Evolutionary conservation across 345 rosid genomes (phyloP), one percentile per base, ranked within the genome.

Genomic region (Gossypium thurberi): DNA sequence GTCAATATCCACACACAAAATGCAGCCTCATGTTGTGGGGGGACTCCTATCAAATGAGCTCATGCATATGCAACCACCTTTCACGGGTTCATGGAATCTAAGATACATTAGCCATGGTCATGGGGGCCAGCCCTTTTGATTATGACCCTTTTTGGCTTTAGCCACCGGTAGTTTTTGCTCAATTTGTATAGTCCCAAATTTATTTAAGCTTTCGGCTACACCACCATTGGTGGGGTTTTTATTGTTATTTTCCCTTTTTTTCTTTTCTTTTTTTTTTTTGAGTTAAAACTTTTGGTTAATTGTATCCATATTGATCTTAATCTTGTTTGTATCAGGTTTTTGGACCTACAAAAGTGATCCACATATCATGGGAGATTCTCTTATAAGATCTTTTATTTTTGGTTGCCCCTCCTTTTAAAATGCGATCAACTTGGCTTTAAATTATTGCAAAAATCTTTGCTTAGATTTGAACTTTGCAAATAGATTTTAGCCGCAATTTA

Each of bases 11-110:
- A 21, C 20, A 9, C 15, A 20, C 2, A 65, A 65, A 13, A 23
- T 68, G 72, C 72, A 50, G 59, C 72, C 72, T 26, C 60, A 10
- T 4, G 14, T n/a, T 17, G 60, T 69, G 72, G 60, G 72, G 60
- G 69, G 69, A 43, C 47, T 58, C 63, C 40, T 12, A 20, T 53
- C 62, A 37, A 9, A 23, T 28, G 60, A 51, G 11, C 26, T 69
- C 60, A 28, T 33, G 60, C 60, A 28, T 17, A 33, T 52, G 60
- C 72, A 69, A 33, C 14, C 9, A 51, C 14, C 9, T 28, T 33
- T 17, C 46, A 52, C 13, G 28, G 60, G 72, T 69, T 69, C 60
- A 69, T 28, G 72, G 72, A 69, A 69, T 28, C 59, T 68, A 50
- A 59, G 37, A 43, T 13, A 48, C 23, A 23, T 55, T 47, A 47